A percentile compares a stretch with the other conserved stretches of the same genome.
These are phyloP conservation scores for Didymella glomerata DNA, from an alignment of 2,329 filamentous ascomycete species.

Conservation along the genomic window DNA sequence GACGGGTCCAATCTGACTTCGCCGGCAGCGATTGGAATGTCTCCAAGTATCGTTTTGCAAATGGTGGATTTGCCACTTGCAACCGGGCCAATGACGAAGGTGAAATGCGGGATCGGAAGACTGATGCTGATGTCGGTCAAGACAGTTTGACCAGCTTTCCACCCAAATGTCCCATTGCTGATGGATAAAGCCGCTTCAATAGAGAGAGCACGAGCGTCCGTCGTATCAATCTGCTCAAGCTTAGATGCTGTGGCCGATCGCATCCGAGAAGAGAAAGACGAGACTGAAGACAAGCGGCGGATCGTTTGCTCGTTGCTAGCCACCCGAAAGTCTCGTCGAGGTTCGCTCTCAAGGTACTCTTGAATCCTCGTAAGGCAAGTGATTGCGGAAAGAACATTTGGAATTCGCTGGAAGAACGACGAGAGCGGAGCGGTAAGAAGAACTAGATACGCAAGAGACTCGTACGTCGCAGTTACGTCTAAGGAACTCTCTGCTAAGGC, in stretches of 20 bases:
- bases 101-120: neutral
- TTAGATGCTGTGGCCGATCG: neutral
- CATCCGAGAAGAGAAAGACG: neutral
- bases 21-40: neutral
- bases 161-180: neutral
- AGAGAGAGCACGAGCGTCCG: neutral
- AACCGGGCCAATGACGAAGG: neutral
- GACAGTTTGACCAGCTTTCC: neutral
- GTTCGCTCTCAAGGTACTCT: neutral
- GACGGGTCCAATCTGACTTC: neutral
- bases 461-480: neutral
- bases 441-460: neutral
- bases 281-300: neutral
- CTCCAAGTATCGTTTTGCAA: neutral
- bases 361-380: neutral
- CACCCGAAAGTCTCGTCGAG: neutral
- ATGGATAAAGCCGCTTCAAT: neutral
- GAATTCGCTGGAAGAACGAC: neutral
- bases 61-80: neutral
- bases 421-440: neutral
- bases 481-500: neutral
- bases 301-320: neutral
- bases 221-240: neutral
- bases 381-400: neutral
- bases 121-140: neutral